phyloP scores from a whole-genome alignment of 1,284 basidiomycete species.

The Ceratobasidium sp. region DNA sequence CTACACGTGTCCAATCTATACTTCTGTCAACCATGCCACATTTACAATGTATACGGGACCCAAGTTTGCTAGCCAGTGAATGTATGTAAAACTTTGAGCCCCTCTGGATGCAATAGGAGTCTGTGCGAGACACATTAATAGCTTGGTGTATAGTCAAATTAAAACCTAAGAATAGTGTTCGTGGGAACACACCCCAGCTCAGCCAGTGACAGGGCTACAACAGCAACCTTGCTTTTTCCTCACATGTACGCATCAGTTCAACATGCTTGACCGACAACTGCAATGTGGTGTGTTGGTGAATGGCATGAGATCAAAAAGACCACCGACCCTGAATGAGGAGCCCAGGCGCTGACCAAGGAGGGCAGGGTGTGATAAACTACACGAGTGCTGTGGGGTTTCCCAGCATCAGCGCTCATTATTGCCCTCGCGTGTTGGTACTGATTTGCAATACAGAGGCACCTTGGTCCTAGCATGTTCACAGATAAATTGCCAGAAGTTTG shows the following conservation, averaged over 20 bases:
- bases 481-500: not conserved
- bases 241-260: not conserved
- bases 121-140: too few species aligned
- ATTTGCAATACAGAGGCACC: not conserved
- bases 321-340: constrained; percentile 12
- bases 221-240: constrained; percentile 27
- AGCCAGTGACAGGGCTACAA: constrained; percentile 28
- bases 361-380: not conserved
- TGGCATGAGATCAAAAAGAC: constrained; percentile 16
- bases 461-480: not conserved
- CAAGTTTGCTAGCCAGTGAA: too few species aligned
- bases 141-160: too few species aligned
- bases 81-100: too few species aligned
- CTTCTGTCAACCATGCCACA: too few species aligned
- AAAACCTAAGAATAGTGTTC: not conserved
- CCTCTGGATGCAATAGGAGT: too few species aligned
- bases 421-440: not conserved
- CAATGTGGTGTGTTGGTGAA: constrained; percentile 24
- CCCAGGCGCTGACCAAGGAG: not conserved
- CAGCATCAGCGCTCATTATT: not conserved
- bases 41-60: too few species aligned
- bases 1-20: too few species aligned
- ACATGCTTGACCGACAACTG: constrained; percentile 10
- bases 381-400: not conserved
- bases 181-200: constrained; percentile 32